These are phyloP conservation scores for Hippophae tibetana DNA, from an alignment of 306 rosid species.

Conservation along the genomic window DNA sequence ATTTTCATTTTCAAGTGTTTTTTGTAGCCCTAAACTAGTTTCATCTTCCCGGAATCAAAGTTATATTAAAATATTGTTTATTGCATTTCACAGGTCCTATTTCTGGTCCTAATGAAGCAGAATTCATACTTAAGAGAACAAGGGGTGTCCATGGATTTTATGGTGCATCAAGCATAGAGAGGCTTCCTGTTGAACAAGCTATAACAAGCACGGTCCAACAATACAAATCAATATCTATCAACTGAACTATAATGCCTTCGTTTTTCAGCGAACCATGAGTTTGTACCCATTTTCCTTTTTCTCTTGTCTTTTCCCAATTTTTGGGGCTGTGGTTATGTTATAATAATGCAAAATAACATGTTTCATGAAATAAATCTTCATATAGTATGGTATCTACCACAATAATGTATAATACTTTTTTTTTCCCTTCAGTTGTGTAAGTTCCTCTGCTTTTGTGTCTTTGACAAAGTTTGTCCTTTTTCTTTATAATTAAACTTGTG, in stretches of 20 bases:
- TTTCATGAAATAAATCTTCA: no score
- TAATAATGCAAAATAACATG: neutral
- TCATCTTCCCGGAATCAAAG: neutral
- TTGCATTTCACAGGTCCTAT: conserved; percentile 63
- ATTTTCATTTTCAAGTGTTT: no score
- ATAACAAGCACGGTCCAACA: conserved; percentile 65
- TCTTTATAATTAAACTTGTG: no score
- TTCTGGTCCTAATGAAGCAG: conserved; percentile 81
- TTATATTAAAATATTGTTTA: neutral
- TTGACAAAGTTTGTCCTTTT: no score
- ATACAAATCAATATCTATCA: conserved; percentile 59
- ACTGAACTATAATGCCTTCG: conserved; percentile 26
- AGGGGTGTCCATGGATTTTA: conserved; percentile 86
- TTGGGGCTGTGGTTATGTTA: neutral
- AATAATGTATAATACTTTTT: no score
- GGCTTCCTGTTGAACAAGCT: conserved; percentile 89
- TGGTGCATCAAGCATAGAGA: conserved; percentile 94
- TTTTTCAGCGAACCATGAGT: conserved; percentile 1
- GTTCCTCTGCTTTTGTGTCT: no score
- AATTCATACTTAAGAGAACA: conserved; percentile 70
- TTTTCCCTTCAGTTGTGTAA: no score
- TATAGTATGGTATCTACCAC: no score
- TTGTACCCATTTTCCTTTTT: neutral
- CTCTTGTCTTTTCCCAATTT: conserved; percentile 5
- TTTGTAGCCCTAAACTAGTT: no score